Percentiles rank a stretch among this genome's conserved stretches.
phyloP scores from a whole-genome alignment of 2,329 filamentous ascomycete species.

The Ophiosphaerella narmari region DNA sequence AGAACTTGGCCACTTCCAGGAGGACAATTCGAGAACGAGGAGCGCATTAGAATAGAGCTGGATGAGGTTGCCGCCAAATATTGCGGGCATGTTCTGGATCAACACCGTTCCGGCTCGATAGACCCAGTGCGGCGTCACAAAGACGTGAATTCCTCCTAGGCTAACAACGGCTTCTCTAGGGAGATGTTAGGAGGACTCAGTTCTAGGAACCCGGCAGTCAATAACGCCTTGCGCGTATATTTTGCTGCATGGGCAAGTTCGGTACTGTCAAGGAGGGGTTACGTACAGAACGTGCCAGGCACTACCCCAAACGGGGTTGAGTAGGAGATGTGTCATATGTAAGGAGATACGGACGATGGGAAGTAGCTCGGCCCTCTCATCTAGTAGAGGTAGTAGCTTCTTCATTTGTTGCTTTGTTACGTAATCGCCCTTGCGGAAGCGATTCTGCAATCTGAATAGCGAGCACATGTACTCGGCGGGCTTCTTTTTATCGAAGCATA shows the following conservation, averaged over 20 bases:
- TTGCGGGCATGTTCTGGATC: constrained; percentile 37
- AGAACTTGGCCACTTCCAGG: constrained; percentile 43
- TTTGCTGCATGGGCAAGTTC: too few relatives aligned
- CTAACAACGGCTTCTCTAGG: constrained; percentile 39
- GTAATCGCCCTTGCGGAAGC: constrained; percentile 39
- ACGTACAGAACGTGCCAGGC: constrained; percentile 33
- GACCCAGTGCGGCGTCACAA: constrained; percentile 43
- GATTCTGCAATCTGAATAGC: constrained; percentile 41
- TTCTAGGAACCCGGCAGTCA: too few relatives aligned
- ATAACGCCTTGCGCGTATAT: too few relatives aligned
- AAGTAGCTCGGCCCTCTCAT: constrained; percentile 27
- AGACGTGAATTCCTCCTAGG: constrained; percentile 36
- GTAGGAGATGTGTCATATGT: constrained; percentile 39
- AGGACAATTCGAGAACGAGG: constrained; percentile 39
- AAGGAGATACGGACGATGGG: constrained; percentile 35
- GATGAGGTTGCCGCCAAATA: constrained; percentile 38
- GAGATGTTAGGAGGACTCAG: not conserved
- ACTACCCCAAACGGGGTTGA: constrained; percentile 40
- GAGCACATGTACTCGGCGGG: constrained; percentile 42
- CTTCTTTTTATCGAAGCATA: constrained; percentile 33
- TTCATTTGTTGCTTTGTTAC: constrained; percentile 23
- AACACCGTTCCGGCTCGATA: constrained; percentile 39
- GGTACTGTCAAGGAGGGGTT: not conserved
- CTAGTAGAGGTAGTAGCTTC: constrained; percentile 30
- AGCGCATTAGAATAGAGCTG: constrained; percentile 43